Base-by-base conservation (phyloP, 1,139 yeast genomes). In the Meyerozyma sp. region DNA sequence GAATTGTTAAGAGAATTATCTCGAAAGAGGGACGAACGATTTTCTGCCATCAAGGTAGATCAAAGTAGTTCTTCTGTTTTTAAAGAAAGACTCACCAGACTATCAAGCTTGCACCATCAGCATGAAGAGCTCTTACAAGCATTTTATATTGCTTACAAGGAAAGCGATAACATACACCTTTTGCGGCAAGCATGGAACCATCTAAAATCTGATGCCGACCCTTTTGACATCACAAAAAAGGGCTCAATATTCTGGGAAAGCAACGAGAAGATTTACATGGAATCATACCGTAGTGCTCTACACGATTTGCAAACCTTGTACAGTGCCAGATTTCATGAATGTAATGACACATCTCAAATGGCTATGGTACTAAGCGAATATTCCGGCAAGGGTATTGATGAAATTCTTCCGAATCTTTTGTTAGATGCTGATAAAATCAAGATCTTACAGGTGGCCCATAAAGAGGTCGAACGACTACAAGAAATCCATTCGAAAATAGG, bases 1-100 rank as follows among this genome's bases (percentile, higher is more conserved):
- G 34, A 70, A 44, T 59, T 86, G 40, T 76, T 89, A 0, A 73
- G 98, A 50, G 97, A 90, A 51, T 63, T 86, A 10, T 68, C 86
- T 32, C 70, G 97, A 47, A 87, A 82, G 56, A 68, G 95, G 40
- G 79, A 81, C 13, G 95, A 87, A 46, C 82, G 81, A 49, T 85
- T 85, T 57, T 75, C 84, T 28, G 75, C 84, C 25, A 77, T 88
- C 14, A 76, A 82, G 49, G 71, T 88, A 13, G 68, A 70, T 30
- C 75, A 81, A 16, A 55, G 52, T 1, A 60, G 67, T 2, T 79
- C 82, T 26, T 56, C 57, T 0, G 61, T 59, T 14, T 55, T 85
- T 8, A 73, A 70, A 48, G 76, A 74, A 2, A 65, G 81, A 34
- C 49, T 86, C 1, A 67, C 62, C 1, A 67, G 70, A 32, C 55